These are phyloP conservation scores for Talaromyces adpressus DNA, from an alignment of 495 filamentous ascomycete species.

Conservation along the genomic window DNA sequence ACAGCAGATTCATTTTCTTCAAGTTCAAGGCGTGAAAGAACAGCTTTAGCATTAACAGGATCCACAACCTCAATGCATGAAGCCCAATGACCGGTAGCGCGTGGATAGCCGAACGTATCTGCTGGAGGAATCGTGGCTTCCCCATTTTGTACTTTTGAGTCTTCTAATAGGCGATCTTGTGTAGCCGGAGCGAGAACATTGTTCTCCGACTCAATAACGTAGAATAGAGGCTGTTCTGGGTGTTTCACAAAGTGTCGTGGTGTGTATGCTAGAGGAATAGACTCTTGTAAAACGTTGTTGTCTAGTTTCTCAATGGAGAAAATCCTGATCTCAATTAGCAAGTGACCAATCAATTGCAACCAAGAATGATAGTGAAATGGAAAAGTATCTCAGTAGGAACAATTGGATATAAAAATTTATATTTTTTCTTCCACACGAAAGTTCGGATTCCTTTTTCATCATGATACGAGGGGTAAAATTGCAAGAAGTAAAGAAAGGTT, in stretches of 20 bases:
- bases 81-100: slow-evolving; percentile 80
- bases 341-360: slow-evolving; percentile 10
- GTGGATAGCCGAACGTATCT: slow-evolving; percentile 85
- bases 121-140: slow-evolving; percentile 64
- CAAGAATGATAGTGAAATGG: not conserved
- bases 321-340: slow-evolving; percentile 48
- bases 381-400: slow-evolving; percentile 58
- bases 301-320: slow-evolving; percentile 83
- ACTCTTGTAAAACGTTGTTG: slow-evolving; percentile 82
- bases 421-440: slow-evolving; percentile 44
- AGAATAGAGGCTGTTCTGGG: slow-evolving; percentile 82
- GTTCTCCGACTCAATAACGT: slow-evolving; percentile 88
- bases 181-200: slow-evolving; percentile 77
- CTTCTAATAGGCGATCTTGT: slow-evolving; percentile 58
- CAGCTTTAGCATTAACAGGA: slow-evolving; percentile 63
- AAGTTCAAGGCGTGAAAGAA: slow-evolving; percentile 70
- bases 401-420: slow-evolving; percentile 56
- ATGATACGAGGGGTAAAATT: slow-evolving; percentile 32
- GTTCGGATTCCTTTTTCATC: slow-evolving; percentile 59
- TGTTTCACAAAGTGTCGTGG: slow-evolving; percentile 82
- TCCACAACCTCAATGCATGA: slow-evolving; percentile 90
- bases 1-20: slow-evolving; percentile 89
- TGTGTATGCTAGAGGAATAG: slow-evolving; percentile 82
- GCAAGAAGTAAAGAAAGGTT: slow-evolving; percentile 6
- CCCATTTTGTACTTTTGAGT: slow-evolving; percentile 58